phyloP scores from a whole-genome alignment of 345 rosid genomes.

The Corchorus olitorius region DNA sequence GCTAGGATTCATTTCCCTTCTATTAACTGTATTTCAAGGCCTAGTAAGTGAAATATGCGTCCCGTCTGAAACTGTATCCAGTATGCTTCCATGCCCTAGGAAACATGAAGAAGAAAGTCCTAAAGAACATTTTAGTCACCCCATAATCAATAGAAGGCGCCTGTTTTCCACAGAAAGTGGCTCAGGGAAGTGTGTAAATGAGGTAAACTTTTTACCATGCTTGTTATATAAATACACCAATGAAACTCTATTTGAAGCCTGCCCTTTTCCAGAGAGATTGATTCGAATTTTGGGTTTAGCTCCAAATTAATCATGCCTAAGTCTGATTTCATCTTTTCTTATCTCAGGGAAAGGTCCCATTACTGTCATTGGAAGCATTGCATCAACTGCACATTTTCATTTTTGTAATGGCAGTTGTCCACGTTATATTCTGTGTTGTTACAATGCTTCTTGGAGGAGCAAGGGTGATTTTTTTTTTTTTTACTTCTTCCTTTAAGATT shows the following conservation, averaged over 20 bases:
- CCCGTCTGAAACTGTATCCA: conserved; percentile 39
- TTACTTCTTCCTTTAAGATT: neutral
- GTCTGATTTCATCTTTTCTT: conserved; percentile 13
- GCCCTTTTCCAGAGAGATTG: no score
- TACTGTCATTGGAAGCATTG: conserved; percentile 72
- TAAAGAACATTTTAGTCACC: conserved; percentile 29
- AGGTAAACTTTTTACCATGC: conserved; percentile 27
- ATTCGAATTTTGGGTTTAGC: neutral
- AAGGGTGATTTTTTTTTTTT: conserved; percentile 46
- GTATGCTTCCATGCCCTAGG: conserved; percentile 78
- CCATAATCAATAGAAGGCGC: conserved; percentile 34
- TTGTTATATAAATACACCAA: no score
- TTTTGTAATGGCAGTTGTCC: conserved; percentile 82
- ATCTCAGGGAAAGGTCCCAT: conserved; percentile 63
- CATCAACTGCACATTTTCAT: conserved; percentile 91
- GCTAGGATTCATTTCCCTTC: conserved; percentile 82
- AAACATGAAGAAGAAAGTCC: conserved; percentile 29
- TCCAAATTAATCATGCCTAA: neutral
- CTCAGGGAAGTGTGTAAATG: conserved; percentile 33
- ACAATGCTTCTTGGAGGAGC: conserved; percentile 83
- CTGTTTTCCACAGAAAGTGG: conserved; percentile 39
- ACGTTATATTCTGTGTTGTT: conserved; percentile 69
- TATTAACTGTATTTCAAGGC: conserved; percentile 64
- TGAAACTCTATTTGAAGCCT: neutral
- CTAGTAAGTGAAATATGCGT: conserved; percentile 59